These are phyloP conservation scores for Stephania japonica DNA, from an alignment of 164 flowering plant species.

Conservation along the genomic window DNA sequence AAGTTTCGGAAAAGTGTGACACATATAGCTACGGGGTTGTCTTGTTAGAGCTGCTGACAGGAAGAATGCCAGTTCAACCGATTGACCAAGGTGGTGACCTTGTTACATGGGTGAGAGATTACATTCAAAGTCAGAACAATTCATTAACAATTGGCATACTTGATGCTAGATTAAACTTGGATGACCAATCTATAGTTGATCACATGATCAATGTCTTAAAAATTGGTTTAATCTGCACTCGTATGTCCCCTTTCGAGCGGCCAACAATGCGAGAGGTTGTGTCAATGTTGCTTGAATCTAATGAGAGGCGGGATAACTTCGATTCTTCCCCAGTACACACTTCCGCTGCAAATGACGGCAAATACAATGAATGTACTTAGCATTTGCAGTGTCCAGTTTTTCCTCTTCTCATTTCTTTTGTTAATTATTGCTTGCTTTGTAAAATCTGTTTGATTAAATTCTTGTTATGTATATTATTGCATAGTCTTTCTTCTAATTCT, in stretches of 20 bases:
- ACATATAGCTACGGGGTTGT: conserved; percentile 96
- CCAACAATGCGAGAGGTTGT: conserved; percentile 97
- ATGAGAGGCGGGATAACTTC: conserved; percentile 29
- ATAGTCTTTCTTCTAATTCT: not conserved
- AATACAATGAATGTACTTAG: conserved; percentile 13
- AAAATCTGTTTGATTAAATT: conserved; percentile 9
- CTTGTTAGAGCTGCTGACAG: conserved; percentile 83
- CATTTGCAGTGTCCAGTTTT: conserved; percentile 8
- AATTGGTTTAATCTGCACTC: conserved; percentile 79
- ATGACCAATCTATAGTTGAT: conserved; percentile 33
- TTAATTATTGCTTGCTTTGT: not conserved
- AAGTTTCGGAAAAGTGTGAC: conserved; percentile 93
- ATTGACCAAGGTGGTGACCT: conserved; percentile 90
- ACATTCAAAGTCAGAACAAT: conserved; percentile 42
- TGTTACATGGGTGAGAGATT: conserved; percentile 60
- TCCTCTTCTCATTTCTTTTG: conserved; percentile 7
- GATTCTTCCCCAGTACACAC: conserved; percentile 27
- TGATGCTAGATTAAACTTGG: conserved; percentile 53
- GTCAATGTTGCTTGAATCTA: conserved; percentile 68
- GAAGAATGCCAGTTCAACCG: conserved; percentile 84
- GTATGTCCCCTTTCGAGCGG: conserved; percentile 61
- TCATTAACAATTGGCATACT: conserved; percentile 58
- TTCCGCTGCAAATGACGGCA: conserved; percentile 30
- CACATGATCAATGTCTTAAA: conserved; percentile 81
- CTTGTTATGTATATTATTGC: conserved; percentile 13